phyloP scores from a whole-genome alignment of 1,139 yeast genomes.

The Tardiomyces digboiensis region DNA sequence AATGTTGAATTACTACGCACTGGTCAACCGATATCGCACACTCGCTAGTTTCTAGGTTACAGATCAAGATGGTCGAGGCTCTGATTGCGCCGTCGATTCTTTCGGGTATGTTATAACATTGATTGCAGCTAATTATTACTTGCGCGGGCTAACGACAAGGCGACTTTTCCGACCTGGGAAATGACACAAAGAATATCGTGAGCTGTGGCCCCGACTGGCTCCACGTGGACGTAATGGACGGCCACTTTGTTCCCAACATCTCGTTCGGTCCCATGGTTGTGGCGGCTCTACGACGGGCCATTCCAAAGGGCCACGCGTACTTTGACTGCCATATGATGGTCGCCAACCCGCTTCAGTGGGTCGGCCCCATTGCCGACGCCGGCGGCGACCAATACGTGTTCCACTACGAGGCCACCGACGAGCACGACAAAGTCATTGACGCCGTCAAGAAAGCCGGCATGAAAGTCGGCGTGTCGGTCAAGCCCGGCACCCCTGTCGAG shows the following conservation, averaged over 20 bases:
- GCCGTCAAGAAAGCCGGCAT: slow-evolving; percentile 73
- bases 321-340: slow-evolving; percentile 99
- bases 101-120: slow-evolving; percentile 63
- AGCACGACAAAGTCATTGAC: slow-evolving; percentile 67
- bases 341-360: slow-evolving; percentile 91
- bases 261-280: slow-evolving; percentile 91
- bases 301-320: slow-evolving; percentile 68
- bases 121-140: too few relatives aligned
- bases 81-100: slow-evolving; percentile 94
- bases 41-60: too few relatives aligned
- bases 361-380: slow-evolving; percentile 81
- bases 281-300: slow-evolving; percentile 61
- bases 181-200: slow-evolving; percentile 76
- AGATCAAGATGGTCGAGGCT: slow-evolving; percentile 33
- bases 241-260: slow-evolving; percentile 95
- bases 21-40: too few relatives aligned
- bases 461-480: slow-evolving; percentile 91
- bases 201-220: slow-evolving; percentile 88
- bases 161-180: slow-evolving; percentile 82
- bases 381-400: slow-evolving; percentile 97
- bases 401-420: slow-evolving; percentile 88
- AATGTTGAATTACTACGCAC: too few relatives aligned
- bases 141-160: too few relatives aligned
- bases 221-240: slow-evolving; percentile 98
- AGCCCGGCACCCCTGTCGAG: slow-evolving; percentile 89